Base-by-base conservation (phyloP, 495 filamentous ascomycete species). In the Lophium mytilinum region DNA sequence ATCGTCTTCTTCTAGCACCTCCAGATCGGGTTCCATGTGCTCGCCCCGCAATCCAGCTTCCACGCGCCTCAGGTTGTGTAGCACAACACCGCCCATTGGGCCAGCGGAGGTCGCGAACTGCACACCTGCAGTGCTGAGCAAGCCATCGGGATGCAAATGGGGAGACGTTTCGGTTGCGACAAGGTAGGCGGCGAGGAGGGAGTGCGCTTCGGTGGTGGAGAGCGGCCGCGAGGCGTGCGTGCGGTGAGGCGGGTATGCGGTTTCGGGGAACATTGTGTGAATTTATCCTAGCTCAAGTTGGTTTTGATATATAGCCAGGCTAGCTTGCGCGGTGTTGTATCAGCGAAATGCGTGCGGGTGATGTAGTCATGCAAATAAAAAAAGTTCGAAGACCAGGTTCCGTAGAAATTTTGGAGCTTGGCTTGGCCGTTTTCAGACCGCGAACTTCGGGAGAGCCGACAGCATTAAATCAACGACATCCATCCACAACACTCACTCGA, bases 21-120 rank as follows among this genome's bases (percentile, higher is more conserved):
- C 53, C 17, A 14, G 6, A 17, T 66, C 67, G 1, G 39, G 52
- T 47, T 59, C 79, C 34, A 84, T 60, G 19, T 75, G 71, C 64
- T 85, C 81, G 6, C 83, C 83, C 0, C 76, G 70, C 15, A 86
- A 69, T 14, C 85, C 85, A 0, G 80, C 81, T 66, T 85, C 80
- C 9, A 88, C 79, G 18, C 85, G 78, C 65, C 80, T 75, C 48
- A 89, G 67, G 62, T 85, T 83, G 66, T 85, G 81, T 42, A 89
- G 69, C 17, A 79, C 78, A 14, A 88, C 64, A 21, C 81, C 72
- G 57, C 73, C 73, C 4, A 19, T 76, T 1, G 78, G 71, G 41
- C 80, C 80, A 10, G 78, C 76, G 50, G 73, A 71, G 17, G 78
- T 74, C 43, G 78, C 35, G 61, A 64, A 71, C 21, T 47, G 69